A percentile compares a stretch with the other conserved stretches of the same genome.
Conservation (phyloP, 2,329 filamentous ascomycete genomes). For the Westerdykella ornata region DNA sequence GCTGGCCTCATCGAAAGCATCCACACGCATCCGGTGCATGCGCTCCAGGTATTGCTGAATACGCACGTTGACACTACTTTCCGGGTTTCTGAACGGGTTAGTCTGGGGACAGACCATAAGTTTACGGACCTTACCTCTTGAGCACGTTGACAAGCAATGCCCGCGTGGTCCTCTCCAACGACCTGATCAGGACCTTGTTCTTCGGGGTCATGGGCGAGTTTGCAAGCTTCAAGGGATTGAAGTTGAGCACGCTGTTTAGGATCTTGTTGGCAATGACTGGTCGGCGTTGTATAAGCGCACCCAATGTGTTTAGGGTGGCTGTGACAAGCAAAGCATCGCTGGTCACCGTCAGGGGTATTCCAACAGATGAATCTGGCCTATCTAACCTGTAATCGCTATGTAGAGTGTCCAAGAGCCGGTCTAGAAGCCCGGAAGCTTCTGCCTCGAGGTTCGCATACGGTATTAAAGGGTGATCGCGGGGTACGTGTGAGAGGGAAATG, state of each 20-base stretch:
- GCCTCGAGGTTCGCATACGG: slow-evolving; percentile 79
- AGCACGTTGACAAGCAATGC: slow-evolving; percentile 75
- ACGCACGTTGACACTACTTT: slow-evolving; percentile 64
- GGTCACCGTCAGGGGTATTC: slow-evolving; percentile 21
- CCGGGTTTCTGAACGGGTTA: slow-evolving; percentile 58
- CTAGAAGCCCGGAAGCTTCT: slow-evolving; percentile 82
- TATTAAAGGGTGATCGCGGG: slow-evolving; percentile 73
- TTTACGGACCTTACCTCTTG: slow-evolving; percentile 55
- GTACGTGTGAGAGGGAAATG: slow-evolving; percentile 79
- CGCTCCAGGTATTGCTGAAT: slow-evolving; percentile 86
- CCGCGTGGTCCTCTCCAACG: slow-evolving; percentile 89
- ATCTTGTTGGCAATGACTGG: slow-evolving; percentile 80
- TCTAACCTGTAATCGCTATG: slow-evolving; percentile 79
- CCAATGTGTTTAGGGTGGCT: slow-evolving; percentile 82
- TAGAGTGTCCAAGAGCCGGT: slow-evolving; percentile 76
- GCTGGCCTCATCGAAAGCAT: slow-evolving; percentile 70
- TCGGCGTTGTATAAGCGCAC: slow-evolving; percentile 73
- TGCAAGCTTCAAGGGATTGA: slow-evolving; percentile 81
- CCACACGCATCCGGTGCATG: slow-evolving; percentile 67
- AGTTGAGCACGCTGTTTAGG: slow-evolving; percentile 74
- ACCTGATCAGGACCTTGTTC: slow-evolving; percentile 75
- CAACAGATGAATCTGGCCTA: slow-evolving; percentile 9
- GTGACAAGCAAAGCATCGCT: slow-evolving; percentile 86
- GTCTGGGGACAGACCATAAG: slow-evolving; percentile 1
- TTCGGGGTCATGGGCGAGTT: slow-evolving; percentile 70